A percentile compares a stretch with the other conserved stretches of the same genome.
These are phyloP conservation scores for Jatropha curcas DNA, from an alignment of 345 rosid species.

Conservation along the genomic window DNA sequence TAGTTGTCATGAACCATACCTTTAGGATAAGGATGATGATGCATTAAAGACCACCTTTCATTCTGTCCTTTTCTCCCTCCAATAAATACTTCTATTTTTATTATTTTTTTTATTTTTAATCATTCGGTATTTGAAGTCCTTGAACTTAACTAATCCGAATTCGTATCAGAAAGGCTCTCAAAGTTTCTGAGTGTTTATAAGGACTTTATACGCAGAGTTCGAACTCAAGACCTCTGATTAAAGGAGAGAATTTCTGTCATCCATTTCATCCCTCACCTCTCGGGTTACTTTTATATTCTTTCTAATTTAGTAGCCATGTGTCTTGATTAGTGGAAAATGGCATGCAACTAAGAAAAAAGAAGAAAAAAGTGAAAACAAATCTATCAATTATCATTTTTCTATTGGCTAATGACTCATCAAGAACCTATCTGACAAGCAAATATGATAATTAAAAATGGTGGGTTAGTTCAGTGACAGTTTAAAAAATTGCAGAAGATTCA, in stretches of 20 bases:
- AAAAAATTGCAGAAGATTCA: conserved; percentile 1
- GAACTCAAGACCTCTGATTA: no score
- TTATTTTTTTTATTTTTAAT: no score
- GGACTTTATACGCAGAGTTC: no score
- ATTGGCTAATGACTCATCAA: conserved; percentile 45
- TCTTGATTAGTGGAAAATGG: conserved; percentile 31
- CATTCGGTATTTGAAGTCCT: no score
- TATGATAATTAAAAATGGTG: conserved; percentile 11
- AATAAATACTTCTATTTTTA: no score
- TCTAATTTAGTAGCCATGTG: conserved; percentile 18
- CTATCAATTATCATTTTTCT: conserved; percentile 27
- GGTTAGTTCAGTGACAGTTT: conserved; percentile 20
- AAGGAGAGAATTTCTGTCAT: no score
- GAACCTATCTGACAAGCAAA: neutral
- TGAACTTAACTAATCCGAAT: no score
- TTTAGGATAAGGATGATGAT: conserved; percentile 43
- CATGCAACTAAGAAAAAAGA: conserved; percentile 2
- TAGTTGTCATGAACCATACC: conserved; percentile 13
- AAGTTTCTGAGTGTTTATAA: no score
- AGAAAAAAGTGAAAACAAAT: neutral
- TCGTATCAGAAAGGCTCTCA: no score
- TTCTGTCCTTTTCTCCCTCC: neutral
- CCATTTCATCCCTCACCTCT: no score
- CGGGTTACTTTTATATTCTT: no score
- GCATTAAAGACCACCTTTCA: conserved; percentile 17